Evolutionary conservation across 2,329 filamentous ascomycete genomes (phyloP), one percentile per base, ranked within the genome.

Genomic region (Ambrosiella cleistominuta): DNA sequence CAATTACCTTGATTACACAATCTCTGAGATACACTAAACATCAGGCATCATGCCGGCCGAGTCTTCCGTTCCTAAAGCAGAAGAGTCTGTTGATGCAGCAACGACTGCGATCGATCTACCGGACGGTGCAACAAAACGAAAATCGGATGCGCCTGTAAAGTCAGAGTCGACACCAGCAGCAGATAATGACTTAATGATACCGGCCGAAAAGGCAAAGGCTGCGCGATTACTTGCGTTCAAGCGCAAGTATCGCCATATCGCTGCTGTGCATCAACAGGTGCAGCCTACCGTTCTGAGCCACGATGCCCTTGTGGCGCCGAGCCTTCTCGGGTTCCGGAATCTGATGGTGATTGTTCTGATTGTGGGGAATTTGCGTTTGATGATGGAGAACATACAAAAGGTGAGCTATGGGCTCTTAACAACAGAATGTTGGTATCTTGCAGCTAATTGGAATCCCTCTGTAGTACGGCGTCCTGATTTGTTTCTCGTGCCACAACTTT

Each of bases 301-400:
- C 65, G 93, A 97, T 68, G 80, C 88, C 1, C 71, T 79, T 51
- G 74, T 73, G 9, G 75, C 82, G 1, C 88, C 90, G 19, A 95
- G 88, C 68, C 97, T 96, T 67, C 72, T 95, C 13, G 93, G 93
- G 0, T 97, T 98, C 68, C 78, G 91, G 61, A 98, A 98, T 68
- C 78, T 98, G 62, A 95, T 96, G 88, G 86, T 95, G 44, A 83
- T 97, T 66, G 88, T 96, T 42, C 72, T 95, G 61, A 88, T 97
- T 66, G 88, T 91, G 54, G 93, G 90, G 65, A 98, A 98, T 68
- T 71, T 98, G 56, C 83, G 93, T 63, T 76, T 98, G 66, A 88
- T 97, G 73, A 89, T 98, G 66, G 93, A 97, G 71, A 98, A 98
- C 68, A 88, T 91, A 64, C 87, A 91, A 74, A 96, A 96, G 78